phyloP scores from a whole-genome alignment of 352 stramenopile genomes.

The Pythium myriotylum region DNA sequence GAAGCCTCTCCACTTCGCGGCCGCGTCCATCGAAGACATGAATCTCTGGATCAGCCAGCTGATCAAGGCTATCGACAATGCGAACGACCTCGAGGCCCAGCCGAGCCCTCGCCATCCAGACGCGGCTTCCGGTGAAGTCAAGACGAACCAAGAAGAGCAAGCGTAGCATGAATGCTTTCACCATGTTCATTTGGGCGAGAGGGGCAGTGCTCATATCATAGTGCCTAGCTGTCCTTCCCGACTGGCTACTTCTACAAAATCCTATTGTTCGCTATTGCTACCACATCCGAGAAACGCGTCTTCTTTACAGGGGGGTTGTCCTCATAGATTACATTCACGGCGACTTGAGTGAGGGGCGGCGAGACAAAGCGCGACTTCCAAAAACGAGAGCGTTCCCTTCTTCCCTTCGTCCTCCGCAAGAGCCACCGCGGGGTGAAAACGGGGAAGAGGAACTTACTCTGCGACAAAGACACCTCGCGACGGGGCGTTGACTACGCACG shows the following conservation, averaged over 20 bases:
- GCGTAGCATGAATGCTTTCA: conserved; percentile 5
- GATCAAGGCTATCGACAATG: conserved; percentile 64
- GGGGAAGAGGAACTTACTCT: conserved; percentile 41
- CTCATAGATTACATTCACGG: conserved; percentile 30
- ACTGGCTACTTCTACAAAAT: conserved; percentile 31
- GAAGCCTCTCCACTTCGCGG: conserved; percentile 62
- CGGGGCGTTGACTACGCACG: conserved; percentile 73
- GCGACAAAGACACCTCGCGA: conserved; percentile 66
- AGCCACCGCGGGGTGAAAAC: background rate
- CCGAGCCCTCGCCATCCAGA: conserved; percentile 7
- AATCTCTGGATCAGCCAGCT: conserved; percentile 65
- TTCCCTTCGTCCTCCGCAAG: background rate
- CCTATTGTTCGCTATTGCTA: conserved; percentile 32
- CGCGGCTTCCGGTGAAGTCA: background rate
- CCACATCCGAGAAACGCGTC: conserved; percentile 24
- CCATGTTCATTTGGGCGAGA: conserved; percentile 10
- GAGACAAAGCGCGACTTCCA: conserved; percentile 10
- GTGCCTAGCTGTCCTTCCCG: conserved; percentile 9
- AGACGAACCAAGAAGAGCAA: background rate
- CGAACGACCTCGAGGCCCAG: conserved; percentile 47
- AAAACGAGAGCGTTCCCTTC: conserved; percentile 9
- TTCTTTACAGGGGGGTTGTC: conserved; percentile 27
- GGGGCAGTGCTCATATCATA: conserved; percentile 14
- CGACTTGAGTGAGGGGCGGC: conserved; percentile 1
- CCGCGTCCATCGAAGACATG: conserved; percentile 64